These are phyloP conservation scores for Datisca glomerata DNA, from an alignment of 306 rosid genomes.

Conservation along the genomic window DNA sequence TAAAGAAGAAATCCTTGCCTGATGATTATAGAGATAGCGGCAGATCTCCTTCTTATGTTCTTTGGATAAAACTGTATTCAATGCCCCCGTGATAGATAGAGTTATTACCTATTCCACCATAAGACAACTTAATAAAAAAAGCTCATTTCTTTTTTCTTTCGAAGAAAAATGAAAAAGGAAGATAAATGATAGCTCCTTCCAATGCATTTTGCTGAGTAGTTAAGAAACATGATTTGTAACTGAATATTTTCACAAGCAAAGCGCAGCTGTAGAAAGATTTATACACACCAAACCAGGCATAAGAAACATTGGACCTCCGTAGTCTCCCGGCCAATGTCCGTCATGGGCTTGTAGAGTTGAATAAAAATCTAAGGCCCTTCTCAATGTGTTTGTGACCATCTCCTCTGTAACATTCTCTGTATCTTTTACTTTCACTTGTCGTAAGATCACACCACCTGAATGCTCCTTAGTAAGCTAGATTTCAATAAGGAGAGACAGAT, in stretches of 20 bases:
- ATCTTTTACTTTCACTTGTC: slow-evolving; percentile 60
- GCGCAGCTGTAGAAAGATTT: too few relatives aligned
- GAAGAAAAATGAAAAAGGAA: too few relatives aligned
- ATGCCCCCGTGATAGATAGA: slow-evolving; percentile 58
- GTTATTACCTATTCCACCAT: slow-evolving; percentile 41
- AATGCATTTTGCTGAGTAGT: too few relatives aligned
- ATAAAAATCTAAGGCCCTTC: slow-evolving; percentile 54
- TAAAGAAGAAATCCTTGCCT: slow-evolving; percentile 37
- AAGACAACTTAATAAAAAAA: slow-evolving; percentile 2
- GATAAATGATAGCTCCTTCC: too few relatives aligned
- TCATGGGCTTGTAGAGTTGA: slow-evolving; percentile 61
- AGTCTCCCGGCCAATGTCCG: slow-evolving; percentile 95
- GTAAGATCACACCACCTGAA: slow-evolving; percentile 20
- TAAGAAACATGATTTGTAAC: too few relatives aligned
- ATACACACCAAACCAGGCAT: slow-evolving; percentile 71
- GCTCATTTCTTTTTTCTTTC: background rate
- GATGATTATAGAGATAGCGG: slow-evolving; percentile 77
- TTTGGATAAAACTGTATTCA: slow-evolving; percentile 59
- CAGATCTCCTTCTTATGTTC: slow-evolving; percentile 70
- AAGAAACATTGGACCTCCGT: slow-evolving; percentile 95
- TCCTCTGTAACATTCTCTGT: slow-evolving; percentile 44
- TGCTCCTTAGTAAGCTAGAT: slow-evolving; percentile 53
- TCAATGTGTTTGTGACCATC: slow-evolving; percentile 32
- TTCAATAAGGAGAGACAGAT: slow-evolving; percentile 6
- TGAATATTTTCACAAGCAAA: too few relatives aligned